Base-by-base conservation (phyloP, 1,139 yeast genomes). In the Saccharomyces hybrid region DNA sequence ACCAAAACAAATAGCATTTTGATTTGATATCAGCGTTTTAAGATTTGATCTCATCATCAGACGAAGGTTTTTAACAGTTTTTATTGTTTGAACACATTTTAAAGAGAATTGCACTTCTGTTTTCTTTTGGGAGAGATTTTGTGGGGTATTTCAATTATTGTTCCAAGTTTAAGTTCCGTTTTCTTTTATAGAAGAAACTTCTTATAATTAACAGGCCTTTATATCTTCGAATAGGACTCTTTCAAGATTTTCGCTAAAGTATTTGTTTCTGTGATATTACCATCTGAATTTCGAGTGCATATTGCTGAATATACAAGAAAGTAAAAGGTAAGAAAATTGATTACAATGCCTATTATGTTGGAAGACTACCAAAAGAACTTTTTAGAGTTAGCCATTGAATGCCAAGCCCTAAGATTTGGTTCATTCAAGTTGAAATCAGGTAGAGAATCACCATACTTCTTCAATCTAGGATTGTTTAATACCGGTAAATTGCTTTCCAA, bases 391-490 rank as follows among this genome's bases (percentile, higher is more conserved):
- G 96, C 98, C 28, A 76, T 90, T 60, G 87, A 85, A 64, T 81
- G 87, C 53, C 76, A 85, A 61, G 96, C 97, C 8, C 79, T 91
- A 63, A 82, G 84, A 67, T 93, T 93, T 67, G 98, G 98, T 53
- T 74, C 80, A 52, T 93, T 88, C 78, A 88, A 96, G 27, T 78
- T 93, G 69, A 93, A 93, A 71, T 86, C 96, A 2, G 98, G 97
- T 29, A 82, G 99, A 66, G 75, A 77, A 59, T 90, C 98, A n/a
- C 99, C 99, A 52, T 93, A 93, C 73, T 93, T 93, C 69, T 93
- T 93, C 82, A 93, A 93, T 76, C 75, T 91, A 74, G 99, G 99
- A 13, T 78, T 85, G 57, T 89, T 91, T 80, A 82, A 81, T 72
- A 83, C 90, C n/a, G 97, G 96, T 46, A 80, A 80, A 61, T 79